Evolutionary conservation across 139 green algal species (phyloP).

Genomic region (Astrephomene gubernaculifera): DNA sequence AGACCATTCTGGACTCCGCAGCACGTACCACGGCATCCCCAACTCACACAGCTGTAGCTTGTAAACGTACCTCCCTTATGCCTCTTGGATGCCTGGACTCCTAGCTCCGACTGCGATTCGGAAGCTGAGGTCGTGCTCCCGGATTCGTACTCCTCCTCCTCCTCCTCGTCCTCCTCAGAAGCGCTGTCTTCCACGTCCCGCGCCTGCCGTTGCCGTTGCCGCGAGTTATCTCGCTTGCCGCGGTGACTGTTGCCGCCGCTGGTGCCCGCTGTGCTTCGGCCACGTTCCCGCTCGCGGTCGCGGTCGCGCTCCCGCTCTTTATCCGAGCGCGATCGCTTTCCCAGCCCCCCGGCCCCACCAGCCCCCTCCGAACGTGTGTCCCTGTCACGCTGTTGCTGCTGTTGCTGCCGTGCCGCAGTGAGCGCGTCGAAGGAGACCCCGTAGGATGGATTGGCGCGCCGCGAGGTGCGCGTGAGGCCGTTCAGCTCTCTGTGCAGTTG

Average conservation of each 20-base stretch:
- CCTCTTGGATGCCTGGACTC: conserved; percentile 1
- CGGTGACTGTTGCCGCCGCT: conserved; percentile 3
- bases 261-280: not conserved
- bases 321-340: conserved; percentile 16
- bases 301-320: conserved; percentile 27
- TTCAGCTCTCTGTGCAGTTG: conserved; percentile 57
- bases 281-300: not conserved
- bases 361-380: conserved; percentile 30
- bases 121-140: not conserved
- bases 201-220: conserved; percentile 18
- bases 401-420: not conserved
- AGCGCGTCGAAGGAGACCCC: not conserved
- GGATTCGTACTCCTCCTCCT: conserved; percentile 16
- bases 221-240: not conserved
- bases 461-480: conserved; percentile 37
- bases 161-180: not conserved
- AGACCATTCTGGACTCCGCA: no score
- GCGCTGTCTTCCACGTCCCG: conserved; percentile 24
- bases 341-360: not conserved
- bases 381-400: conserved; percentile 12
- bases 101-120: not conserved
- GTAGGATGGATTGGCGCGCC: not conserved
- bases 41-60: no score
- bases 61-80: conserved; percentile 31
- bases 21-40: no score